Conservation (phyloP, 2,329 filamentous ascomycete species). For the Xylariaceae sp. region DNA sequence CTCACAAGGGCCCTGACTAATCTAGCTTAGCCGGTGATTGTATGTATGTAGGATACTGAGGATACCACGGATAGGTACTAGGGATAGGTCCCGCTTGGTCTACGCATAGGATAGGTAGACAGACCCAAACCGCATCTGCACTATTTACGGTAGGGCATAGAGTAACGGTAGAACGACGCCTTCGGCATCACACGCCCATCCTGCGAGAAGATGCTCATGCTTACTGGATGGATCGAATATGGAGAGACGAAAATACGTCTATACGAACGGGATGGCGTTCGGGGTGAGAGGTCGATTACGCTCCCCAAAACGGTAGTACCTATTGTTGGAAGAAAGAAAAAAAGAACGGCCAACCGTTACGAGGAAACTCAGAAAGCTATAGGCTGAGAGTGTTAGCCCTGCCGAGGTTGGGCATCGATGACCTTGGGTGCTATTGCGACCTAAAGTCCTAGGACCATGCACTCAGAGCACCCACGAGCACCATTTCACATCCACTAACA, state of each 20-base stretch:
- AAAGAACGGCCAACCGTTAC: slow-evolving; percentile 20
- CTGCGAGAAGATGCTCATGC: neutral
- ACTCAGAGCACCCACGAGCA: slow-evolving; percentile 30
- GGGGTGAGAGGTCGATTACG: slow-evolving; percentile 11
- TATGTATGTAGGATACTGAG: neutral
- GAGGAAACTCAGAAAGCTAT: slow-evolving; percentile 13
- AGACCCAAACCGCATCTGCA: neutral
- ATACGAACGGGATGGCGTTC: slow-evolving; percentile 25
- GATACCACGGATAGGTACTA: no score
- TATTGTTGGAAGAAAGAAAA: slow-evolving; percentile 7
- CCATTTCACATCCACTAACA: slow-evolving; percentile 22
- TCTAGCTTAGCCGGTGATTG: no score
- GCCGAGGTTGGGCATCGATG: slow-evolving; percentile 37
- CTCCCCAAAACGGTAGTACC: slow-evolving; percentile 23
- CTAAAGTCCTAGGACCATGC: slow-evolving; percentile 27
- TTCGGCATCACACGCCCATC: slow-evolving; percentile 4
- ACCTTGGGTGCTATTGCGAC: slow-evolving; percentile 34
- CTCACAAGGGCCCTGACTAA: slow-evolving; percentile 12
- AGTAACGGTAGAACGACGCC: slow-evolving; percentile 13
- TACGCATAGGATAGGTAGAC: slow-evolving; percentile 21
- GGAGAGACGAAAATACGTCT: slow-evolving; percentile 12
- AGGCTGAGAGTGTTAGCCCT: slow-evolving; percentile 26
- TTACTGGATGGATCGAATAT: slow-evolving; percentile 16
- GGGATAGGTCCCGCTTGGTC: slow-evolving; percentile 17
- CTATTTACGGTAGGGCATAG: slow-evolving; percentile 23